These are phyloP conservation scores for Alternaria panax DNA, from an alignment of 2,329 filamentous ascomycete species.

Conservation along the genomic window DNA sequence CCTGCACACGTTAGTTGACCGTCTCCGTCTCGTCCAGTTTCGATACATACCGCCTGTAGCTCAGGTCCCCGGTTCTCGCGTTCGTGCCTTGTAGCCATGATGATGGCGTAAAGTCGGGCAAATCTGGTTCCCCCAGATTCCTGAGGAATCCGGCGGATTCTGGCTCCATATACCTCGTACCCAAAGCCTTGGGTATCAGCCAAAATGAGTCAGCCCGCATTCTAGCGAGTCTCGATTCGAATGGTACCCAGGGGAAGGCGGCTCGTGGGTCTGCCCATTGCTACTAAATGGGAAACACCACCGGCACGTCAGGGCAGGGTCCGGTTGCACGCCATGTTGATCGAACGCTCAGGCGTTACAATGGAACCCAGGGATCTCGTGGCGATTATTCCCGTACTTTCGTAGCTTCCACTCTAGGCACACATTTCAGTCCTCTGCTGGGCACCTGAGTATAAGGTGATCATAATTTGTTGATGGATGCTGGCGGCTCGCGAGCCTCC, in stretches of 20 bases:
- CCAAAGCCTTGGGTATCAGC: conserved; percentile 15
- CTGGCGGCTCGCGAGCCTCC: conserved; percentile 2
- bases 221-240: conserved; percentile 15
- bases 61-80: conserved; percentile 39
- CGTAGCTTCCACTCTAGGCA: neutral
- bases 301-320: conserved; percentile 7
- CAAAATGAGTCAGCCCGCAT: conserved; percentile 9
- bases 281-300: conserved; percentile 7
- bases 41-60: conserved; percentile 39
- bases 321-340: conserved; percentile 5
- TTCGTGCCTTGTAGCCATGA: conserved; percentile 27
- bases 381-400: neutral
- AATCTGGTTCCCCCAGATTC: conserved; percentile 23
- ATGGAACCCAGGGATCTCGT: neutral
- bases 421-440: neutral
- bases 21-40: neutral
- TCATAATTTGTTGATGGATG: neutral
- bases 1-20: conserved; percentile 24
- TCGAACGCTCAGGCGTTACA: neutral
- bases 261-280: conserved; percentile 7
- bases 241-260: conserved; percentile 14
- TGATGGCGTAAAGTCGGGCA: conserved; percentile 11
- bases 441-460: neutral
- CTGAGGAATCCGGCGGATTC: conserved; percentile 12
- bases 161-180: conserved; percentile 25